phyloP scores from a whole-genome alignment of 805 yeast species.

The Yarrowia bubula region DNA sequence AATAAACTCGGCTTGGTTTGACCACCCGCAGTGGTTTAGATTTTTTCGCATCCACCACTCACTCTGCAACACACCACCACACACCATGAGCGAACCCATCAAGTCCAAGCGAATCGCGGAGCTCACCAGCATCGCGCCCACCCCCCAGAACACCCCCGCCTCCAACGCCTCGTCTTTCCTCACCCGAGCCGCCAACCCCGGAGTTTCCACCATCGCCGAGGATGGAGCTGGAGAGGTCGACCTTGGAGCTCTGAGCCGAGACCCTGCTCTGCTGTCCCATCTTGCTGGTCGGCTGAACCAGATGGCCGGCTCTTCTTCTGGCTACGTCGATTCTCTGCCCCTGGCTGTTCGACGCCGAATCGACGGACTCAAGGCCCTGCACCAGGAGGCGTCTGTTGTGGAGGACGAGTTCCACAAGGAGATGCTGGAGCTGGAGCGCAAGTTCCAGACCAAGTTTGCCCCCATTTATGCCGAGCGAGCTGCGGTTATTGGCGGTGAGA shows the following conservation, averaged over 20 bases:
- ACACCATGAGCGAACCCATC: conserved; percentile 79
- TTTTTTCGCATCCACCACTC: background rate
- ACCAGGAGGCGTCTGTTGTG: conserved; percentile 71
- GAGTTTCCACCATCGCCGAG: conserved; percentile 72
- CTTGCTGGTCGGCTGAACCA: conserved; percentile 86
- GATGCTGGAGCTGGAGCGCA: conserved; percentile 79
- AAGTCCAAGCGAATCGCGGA: conserved; percentile 66
- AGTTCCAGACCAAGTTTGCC: conserved; percentile 65
- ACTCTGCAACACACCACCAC: background rate
- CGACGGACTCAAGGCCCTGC: conserved; percentile 76
- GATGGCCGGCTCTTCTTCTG: conserved; percentile 81
- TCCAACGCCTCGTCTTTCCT: conserved; percentile 73
- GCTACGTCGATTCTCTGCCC: conserved; percentile 78
- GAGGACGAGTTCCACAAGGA: conserved; percentile 93
- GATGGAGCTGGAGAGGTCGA: conserved; percentile 44
- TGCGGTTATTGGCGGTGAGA: conserved; percentile 65
- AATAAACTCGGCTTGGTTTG: conserved; percentile 7
- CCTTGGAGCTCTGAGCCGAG: conserved; percentile 56
- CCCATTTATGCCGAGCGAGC: conserved; percentile 76
- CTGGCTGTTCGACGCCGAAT: conserved; percentile 70
- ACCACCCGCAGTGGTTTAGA: conserved; percentile 12
- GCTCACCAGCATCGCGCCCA: conserved; percentile 81
- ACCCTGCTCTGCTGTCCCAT: conserved; percentile 80
- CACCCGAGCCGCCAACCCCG: conserved; percentile 45
- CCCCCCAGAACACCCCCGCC: conserved; percentile 98